Evolutionary conservation across 2,329 filamentous ascomycete species (phyloP), one percentile per base, ranked within the genome.

Genomic region (Didymella arachidicola): DNA sequence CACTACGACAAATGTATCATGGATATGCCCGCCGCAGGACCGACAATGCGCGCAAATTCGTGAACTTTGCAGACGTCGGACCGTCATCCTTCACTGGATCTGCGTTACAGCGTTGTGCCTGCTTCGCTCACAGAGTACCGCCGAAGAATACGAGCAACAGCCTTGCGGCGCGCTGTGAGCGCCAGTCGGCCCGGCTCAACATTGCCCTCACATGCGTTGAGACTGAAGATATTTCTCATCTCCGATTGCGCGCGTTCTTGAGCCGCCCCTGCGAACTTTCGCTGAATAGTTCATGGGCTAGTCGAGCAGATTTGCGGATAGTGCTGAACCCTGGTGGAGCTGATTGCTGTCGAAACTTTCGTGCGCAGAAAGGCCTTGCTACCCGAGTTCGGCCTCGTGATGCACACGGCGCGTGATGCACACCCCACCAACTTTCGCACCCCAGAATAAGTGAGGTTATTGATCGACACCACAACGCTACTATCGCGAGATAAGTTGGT

Each of bases 281-380:
- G 7, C 36, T 19, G 36, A 39, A 39, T 11, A 12, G 2, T 19
- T 30, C 38, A 7, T 16, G 11, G 14, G 26, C 30, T 58, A 59
- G 56, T 45, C 19, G 27, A 44, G 41, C 32, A 39, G 44, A 59
- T 41, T 34, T 5, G 14, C 22, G 7, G 2, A 10, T 5, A 19
- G 14, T 27, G 12, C 11, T 41, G 10, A 29, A 41, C 30, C 30
- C 29, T 27, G 36, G 8, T 3, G 29, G 4, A 50, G 56, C 50
- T 19, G 4, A 22, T 44, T 50, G 45, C 56, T 59, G 50, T 59
- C 56, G 53, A 42, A 45, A 54, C 50, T 45, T 46, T 45, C 36
- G 7, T 14, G 27, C 27, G 36, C 22, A 38, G n/a, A 18, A 19
- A 38, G 41, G 29, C 6, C 8, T 2, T 47, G 30, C 49, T n/a